phyloP scores from a whole-genome alignment of 108 stramenopile species.

The Cylindrotheca closterium region DNA sequence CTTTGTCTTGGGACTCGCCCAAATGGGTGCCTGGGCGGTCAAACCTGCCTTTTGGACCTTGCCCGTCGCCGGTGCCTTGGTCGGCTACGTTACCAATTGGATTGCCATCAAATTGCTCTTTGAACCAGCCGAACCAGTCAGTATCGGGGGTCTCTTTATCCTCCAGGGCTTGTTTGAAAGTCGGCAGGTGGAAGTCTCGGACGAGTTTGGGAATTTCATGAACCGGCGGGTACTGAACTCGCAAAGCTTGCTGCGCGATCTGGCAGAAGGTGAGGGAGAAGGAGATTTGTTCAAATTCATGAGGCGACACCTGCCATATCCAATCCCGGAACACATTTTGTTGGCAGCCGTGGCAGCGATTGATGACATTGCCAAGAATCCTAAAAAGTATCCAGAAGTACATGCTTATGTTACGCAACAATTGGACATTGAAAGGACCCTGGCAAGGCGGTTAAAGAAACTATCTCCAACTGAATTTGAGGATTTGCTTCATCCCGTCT shows the following conservation, averaged over 20 bases:
- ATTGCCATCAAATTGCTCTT: constrained; percentile 87
- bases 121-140: constrained; percentile 75
- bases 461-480: constrained; percentile 84
- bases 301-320: constrained; percentile 66
- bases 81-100: constrained; percentile 87
- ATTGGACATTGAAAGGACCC: constrained; percentile 69
- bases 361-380: constrained; percentile 53
- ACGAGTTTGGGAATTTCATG: constrained; percentile 76
- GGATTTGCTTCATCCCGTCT: constrained; percentile 89
- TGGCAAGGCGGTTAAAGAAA: constrained; percentile 66
- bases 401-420: constrained; percentile 61
- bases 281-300: constrained; percentile 65
- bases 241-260: constrained; percentile 46
- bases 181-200: constrained; percentile 84
- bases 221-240: constrained; percentile 61
- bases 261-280: constrained; percentile 56
- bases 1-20: constrained; percentile 78
- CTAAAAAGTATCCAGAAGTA: constrained; percentile 51
- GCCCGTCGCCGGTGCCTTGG: constrained; percentile 80
- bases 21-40: constrained; percentile 76
- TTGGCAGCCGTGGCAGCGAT: constrained; percentile 61
- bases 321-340: constrained; percentile 60
- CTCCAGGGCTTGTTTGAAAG: constrained; percentile 90
- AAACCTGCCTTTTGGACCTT: constrained; percentile 84
- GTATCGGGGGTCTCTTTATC: constrained; percentile 42